A percentile compares a stretch with the other conserved stretches of the same genome.
phyloP scores from a whole-genome alignment of 352 stramenopile species.

The Globisporangium spinosum region DNA sequence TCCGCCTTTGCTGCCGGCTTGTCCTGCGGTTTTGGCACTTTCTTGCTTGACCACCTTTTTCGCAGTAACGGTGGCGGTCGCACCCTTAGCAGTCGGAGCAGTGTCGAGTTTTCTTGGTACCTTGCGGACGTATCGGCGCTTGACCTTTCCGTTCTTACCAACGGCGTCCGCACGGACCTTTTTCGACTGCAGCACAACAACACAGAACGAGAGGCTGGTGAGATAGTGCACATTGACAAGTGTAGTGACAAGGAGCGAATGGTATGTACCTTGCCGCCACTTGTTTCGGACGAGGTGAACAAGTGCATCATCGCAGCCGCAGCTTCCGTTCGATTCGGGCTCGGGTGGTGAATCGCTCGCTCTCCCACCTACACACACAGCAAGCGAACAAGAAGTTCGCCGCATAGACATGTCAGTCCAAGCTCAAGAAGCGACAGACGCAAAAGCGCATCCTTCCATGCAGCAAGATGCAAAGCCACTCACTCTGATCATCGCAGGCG shows the following conservation, averaged over 20 bases:
- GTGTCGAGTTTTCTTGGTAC: constrained; percentile 48
- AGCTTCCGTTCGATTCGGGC: constrained; percentile 73
- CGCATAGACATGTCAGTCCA: background rate
- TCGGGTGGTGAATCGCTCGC: constrained; percentile 57
- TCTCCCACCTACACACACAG: constrained; percentile 13
- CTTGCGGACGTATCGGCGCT: constrained; percentile 64
- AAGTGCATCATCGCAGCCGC: constrained; percentile 80
- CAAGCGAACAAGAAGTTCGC: background rate
- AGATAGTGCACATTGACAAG: background rate
- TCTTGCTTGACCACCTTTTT: constrained; percentile 35
- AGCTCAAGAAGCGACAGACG: background rate
- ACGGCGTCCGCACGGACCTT: constrained; percentile 17
- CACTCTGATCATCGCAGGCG: constrained; percentile 22
- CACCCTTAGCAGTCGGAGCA: background rate
- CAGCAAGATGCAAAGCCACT: background rate
- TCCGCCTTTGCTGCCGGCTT: background rate
- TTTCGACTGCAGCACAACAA: constrained; percentile 2
- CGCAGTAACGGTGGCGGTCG: background rate
- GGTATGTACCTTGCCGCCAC: constrained; percentile 15
- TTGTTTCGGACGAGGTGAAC: constrained; percentile 37
- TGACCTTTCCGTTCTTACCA: constrained; percentile 33
- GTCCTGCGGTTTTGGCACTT: background rate
- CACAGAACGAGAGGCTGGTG: background rate
- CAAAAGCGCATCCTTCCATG: background rate
- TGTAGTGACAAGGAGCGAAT: background rate